Conservation (phyloP, 2,329 filamentous ascomycete species). For the Fusarium albosuccineum region DNA sequence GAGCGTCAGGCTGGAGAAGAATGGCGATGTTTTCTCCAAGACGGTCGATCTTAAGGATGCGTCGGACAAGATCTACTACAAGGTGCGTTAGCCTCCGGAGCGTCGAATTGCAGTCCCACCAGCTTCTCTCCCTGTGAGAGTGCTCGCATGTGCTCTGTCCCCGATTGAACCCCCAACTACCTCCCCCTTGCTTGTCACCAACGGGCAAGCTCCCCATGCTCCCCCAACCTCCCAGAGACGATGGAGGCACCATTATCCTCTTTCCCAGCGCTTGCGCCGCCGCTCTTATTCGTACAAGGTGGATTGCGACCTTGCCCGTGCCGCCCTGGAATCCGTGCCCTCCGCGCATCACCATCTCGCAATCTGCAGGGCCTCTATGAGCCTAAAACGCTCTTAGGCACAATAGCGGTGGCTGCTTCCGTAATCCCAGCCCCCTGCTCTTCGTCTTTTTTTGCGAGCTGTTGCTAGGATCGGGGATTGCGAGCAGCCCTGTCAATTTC, state of each 20-base stretch:
- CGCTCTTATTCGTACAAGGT: constrained; percentile 30
- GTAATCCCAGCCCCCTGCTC: constrained; percentile 35
- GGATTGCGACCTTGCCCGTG: constrained; percentile 25
- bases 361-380: constrained; percentile 40
- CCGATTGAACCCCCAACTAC: constrained; percentile 6
- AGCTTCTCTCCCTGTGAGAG: constrained; percentile 19
- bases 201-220: constrained; percentile 16
- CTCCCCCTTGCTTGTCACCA: constrained; percentile 12
- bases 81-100: constrained; percentile 71
- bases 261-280: constrained; percentile 26
- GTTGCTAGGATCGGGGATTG: constrained; percentile 33
- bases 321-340: constrained; percentile 39
- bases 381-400: constrained; percentile 40
- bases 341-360: constrained; percentile 36
- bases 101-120: constrained; percentile 19
- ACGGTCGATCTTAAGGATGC: constrained; percentile 77
- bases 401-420: constrained; percentile 42
- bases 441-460: constrained; percentile 34
- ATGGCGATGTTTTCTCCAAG: constrained; percentile 81
- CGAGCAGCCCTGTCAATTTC: constrained; percentile 33
- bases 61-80: constrained; percentile 87
- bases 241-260: constrained; percentile 7
- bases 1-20: constrained; percentile 84
- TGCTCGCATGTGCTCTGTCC: constrained; percentile 17
- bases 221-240: constrained; percentile 11